Conservation (phyloP, 2,329 filamentous ascomycete genomes). For the Aspergillus pseudotamarii region DNA sequence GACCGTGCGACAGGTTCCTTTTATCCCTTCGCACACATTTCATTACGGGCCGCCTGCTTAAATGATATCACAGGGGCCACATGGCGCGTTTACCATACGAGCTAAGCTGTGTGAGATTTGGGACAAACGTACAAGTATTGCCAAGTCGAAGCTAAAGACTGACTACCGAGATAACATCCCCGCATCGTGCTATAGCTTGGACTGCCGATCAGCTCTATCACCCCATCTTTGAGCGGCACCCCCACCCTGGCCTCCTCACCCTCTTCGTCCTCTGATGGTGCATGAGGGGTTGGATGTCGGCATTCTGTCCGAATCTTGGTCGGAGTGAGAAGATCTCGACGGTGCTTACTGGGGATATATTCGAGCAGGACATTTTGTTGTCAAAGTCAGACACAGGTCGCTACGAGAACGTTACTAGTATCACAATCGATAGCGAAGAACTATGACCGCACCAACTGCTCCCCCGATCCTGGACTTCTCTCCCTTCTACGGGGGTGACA, state of each 20-base stretch:
- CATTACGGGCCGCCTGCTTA: background rate
- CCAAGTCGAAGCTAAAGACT: background rate
- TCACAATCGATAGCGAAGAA: background rate
- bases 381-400: background rate
- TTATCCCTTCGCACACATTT: background rate
- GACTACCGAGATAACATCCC: background rate
- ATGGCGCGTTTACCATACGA: no score
- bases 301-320: background rate
- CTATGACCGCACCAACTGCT: background rate
- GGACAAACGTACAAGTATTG: background rate
- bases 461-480: background rate
- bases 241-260: background rate
- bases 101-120: background rate
- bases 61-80: background rate
- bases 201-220: background rate
- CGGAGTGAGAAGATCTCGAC: background rate
- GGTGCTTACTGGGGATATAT: background rate
- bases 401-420: background rate
- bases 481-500: conserved; percentile 14
- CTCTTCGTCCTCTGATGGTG: background rate
- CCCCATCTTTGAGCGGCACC: background rate
- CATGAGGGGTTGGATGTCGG: background rate
- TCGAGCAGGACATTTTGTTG: background rate
- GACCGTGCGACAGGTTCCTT: background rate
- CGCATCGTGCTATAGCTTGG: background rate